Evolutionary conservation across 257 asterid genomes (phyloP), one percentile per base, ranked within the genome.

Genomic region (Euphrasia confusa): DNA sequence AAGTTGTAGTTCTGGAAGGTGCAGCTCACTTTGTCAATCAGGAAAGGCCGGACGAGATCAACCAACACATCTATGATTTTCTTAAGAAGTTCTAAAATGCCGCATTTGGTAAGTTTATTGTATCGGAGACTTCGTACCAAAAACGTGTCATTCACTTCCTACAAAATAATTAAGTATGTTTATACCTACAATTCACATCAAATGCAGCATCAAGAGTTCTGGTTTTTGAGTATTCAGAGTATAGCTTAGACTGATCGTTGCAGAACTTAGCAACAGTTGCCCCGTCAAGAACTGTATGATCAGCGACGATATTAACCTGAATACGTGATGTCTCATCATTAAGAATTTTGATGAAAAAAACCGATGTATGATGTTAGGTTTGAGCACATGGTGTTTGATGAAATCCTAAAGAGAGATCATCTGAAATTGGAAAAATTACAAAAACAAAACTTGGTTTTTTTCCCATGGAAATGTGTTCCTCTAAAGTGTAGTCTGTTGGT

Each of bases 191-290:
- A 30, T 30, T 30, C 3, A 90, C 75, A 76, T 85, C 86, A 81
- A 78, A 37, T 84, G 84, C 82, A 90, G 77, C 84, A 81, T 21
- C 69, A 88, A 63, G 24, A 88, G 95, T 80, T 90, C 95, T 7
- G 96, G 98, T 61, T 88, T 88, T 72, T 88, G 95, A 9, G 85
- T 60, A 61, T 77, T 0, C 24, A 21, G 24, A 21, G 24, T 21
- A 78, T 10, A 66, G 79, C 79, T 90, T 88, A 95, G 96, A 90
- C 24, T 21, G 24, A 64, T 85, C 87, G 27, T 88, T 90, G 81
- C 96, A 88, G 85, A 88, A 90, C 60, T 63, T 79, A 11, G 98
- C 98, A 5, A 90, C 98, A 0, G 94, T 80, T 18, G 98, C 98
- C 15, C 98, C 98, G 45, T 88, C 98, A 18, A 90, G 80, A 58